Conservation (phyloP, 2,329 filamentous ascomycete species). For the Fonsecaea multimorphosa region DNA sequence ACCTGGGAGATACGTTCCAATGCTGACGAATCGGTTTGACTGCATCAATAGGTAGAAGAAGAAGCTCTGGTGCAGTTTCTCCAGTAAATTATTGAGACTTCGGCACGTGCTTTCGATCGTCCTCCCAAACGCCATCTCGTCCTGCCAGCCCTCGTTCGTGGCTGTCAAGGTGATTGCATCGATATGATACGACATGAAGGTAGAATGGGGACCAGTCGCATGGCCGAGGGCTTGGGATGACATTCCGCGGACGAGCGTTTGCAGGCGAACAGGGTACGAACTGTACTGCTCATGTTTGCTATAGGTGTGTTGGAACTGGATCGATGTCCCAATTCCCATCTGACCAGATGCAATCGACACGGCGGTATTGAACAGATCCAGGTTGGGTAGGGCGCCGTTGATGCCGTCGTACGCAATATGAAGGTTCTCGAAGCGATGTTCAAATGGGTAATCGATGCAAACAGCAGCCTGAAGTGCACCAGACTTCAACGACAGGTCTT, state of each 20-base stretch:
- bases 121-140: slow-evolving; percentile 93
- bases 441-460: slow-evolving; percentile 89
- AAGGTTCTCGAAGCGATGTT: slow-evolving; percentile 81
- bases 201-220: slow-evolving; percentile 87
- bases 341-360: slow-evolving; percentile 86
- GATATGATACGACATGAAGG: slow-evolving; percentile 96
- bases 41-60: slow-evolving; percentile 98
- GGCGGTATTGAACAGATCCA: slow-evolving; percentile 94
- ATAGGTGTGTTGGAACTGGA: slow-evolving; percentile 78
- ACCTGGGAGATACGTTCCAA: slow-evolving; percentile 93
- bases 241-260: slow-evolving; percentile 92
- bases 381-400: slow-evolving; percentile 92
- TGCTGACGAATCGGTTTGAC: slow-evolving; percentile 91
- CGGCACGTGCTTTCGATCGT: slow-evolving; percentile 89
- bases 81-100: slow-evolving; percentile 93
- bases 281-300: slow-evolving; percentile 64
- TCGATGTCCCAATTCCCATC: slow-evolving; percentile 82
- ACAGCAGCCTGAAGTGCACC: slow-evolving; percentile 91
- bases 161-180: slow-evolving; percentile 94
- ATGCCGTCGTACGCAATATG: slow-evolving; percentile 94
- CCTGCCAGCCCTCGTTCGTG: slow-evolving; percentile 90
- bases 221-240: slow-evolving; percentile 87
- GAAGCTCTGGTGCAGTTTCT: slow-evolving; percentile 97
- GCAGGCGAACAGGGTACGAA: slow-evolving; percentile 78
- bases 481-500: slow-evolving; percentile 83